Evolutionary conservation across 768 basidiomycete species (phyloP).

Genomic region (Exsudoporus frostii): DNA sequence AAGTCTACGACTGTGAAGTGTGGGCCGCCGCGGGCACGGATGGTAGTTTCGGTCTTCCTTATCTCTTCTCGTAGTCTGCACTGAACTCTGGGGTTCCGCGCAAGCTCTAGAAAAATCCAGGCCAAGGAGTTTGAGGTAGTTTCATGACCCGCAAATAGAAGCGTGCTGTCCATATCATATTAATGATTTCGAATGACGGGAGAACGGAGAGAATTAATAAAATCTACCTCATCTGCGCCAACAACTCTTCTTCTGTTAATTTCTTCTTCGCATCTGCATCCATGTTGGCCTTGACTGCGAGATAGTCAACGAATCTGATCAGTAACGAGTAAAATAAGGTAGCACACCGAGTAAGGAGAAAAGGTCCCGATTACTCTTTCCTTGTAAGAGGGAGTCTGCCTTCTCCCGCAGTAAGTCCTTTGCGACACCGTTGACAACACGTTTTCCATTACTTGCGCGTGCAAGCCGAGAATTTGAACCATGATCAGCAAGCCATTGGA

Average conservation of each 20-base stretch:
- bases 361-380: slow-evolving; percentile 13
- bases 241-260: slow-evolving; percentile 14
- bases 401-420: slow-evolving; percentile 7
- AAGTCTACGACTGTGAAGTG: slow-evolving; percentile 35
- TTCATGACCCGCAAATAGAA: slow-evolving; percentile 52
- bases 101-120: slow-evolving; percentile 62
- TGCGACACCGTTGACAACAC: background rate
- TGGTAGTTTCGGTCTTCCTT: background rate
- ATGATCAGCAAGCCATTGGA: background rate
- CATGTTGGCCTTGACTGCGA: slow-evolving; percentile 24
- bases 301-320: background rate
- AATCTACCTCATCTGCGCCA: slow-evolving; percentile 16
- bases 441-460: background rate
- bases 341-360: too few species aligned
- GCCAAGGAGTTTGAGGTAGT: slow-evolving; percentile 53
- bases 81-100: slow-evolving; percentile 54
- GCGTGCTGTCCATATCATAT: slow-evolving; percentile 31
- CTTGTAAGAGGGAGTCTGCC: slow-evolving; percentile 4
- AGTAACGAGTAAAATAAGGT: background rate
- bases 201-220: background rate
- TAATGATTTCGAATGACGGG: background rate
- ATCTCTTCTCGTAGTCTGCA: slow-evolving; percentile 45
- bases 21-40: background rate
- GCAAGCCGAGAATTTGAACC: background rate
- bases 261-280: slow-evolving; percentile 15